Evolutionary conservation across 257 asterid species (phyloP).

Genomic region (Misopates orontium): DNA sequence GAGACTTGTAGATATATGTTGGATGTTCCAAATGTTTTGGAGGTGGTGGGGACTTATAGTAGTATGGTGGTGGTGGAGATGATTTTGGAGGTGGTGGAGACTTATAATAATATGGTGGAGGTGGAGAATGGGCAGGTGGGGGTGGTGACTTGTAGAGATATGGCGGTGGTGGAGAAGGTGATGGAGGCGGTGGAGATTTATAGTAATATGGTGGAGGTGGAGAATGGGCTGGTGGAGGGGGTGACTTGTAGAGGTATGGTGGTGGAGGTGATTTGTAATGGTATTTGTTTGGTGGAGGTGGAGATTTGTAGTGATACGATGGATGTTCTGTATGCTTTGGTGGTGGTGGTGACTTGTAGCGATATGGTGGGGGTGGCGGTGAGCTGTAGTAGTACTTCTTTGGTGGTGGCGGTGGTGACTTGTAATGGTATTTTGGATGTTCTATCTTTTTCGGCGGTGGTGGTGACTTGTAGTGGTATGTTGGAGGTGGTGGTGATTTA

Average conservation of each 20-base stretch:
- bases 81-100: slow-evolving; percentile 18
- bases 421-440: background rate
- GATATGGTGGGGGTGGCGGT: too few species aligned
- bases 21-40: background rate
- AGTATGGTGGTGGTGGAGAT: slow-evolving; percentile 14
- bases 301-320: too few species aligned
- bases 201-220: too few species aligned
- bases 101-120: background rate
- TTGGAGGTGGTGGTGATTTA: slow-evolving; percentile 18
- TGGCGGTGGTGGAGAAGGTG: background rate
- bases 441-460: background rate
- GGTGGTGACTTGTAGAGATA: slow-evolving; percentile 4
- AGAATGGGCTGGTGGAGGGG: background rate
- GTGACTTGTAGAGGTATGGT: background rate
- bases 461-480: slow-evolving; percentile 8
- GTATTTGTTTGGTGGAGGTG: too few species aligned
- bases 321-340: too few species aligned
- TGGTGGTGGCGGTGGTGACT: too few species aligned
- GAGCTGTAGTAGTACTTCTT: too few species aligned
- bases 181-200: too few species aligned
- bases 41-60: background rate
- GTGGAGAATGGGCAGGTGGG: background rate
- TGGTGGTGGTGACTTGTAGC: too few species aligned
- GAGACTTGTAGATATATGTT: background rate
- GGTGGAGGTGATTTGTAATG: too few species aligned